These are phyloP conservation scores for Calonectria pseudoturangicola DNA, from an alignment of 2,329 filamentous ascomycete species.

Conservation along the genomic window DNA sequence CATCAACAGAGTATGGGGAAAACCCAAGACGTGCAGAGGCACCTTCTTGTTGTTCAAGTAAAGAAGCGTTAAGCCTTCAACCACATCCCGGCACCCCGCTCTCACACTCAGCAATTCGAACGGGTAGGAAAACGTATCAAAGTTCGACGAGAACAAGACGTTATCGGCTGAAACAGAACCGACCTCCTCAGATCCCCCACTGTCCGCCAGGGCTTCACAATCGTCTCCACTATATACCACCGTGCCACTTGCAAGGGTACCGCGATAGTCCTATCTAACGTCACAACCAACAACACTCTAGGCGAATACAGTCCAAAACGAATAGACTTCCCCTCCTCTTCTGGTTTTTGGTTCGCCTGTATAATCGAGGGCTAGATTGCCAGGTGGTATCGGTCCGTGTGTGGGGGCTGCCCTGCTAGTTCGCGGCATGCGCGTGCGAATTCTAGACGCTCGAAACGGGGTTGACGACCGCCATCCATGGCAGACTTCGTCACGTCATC, in stretches of 20 bases:
- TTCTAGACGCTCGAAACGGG: background rate
- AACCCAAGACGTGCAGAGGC: no score
- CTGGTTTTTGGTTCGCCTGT: background rate
- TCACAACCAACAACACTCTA: background rate
- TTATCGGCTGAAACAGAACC: slow-evolving; percentile 17
- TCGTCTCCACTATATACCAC: slow-evolving; percentile 2
- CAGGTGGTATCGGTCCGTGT: slow-evolving; percentile 24
- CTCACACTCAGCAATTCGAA: background rate
- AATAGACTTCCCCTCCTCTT: background rate
- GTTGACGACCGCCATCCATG: slow-evolving; percentile 13
- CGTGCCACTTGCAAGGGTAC: slow-evolving; percentile 17
- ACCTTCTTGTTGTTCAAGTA: no score
- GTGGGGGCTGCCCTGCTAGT: background rate
- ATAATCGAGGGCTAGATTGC: slow-evolving; percentile 3
- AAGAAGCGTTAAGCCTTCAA: background rate
- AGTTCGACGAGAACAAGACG: background rate
- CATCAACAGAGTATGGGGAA: background rate
- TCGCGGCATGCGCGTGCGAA: background rate
- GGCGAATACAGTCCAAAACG: background rate
- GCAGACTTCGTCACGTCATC: slow-evolving; percentile 11
- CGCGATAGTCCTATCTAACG: slow-evolving; percentile 10
- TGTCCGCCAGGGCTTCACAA: slow-evolving; percentile 1
- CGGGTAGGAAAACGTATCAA: background rate
- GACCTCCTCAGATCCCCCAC: slow-evolving; percentile 7
- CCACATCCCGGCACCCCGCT: background rate